Evolutionary conservation across 148 eudicot genomes (phyloP).

Genomic region (Camellia sinensis): DNA sequence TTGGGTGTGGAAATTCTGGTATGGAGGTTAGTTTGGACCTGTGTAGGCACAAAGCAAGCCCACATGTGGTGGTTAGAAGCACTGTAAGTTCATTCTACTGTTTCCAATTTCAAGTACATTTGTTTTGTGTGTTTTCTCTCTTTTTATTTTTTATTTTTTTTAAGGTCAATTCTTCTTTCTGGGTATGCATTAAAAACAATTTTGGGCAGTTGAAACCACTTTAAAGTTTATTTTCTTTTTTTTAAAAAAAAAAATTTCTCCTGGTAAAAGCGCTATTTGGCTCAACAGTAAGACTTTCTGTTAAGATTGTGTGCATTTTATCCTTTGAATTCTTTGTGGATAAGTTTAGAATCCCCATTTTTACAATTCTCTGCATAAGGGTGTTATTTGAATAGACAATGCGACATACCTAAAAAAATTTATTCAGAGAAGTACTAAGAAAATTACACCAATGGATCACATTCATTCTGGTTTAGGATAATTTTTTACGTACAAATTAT

Average conservation of each 20-base stretch:
- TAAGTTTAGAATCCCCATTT: neutral
- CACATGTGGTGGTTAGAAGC: slow-evolving; percentile 80
- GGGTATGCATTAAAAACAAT: neutral
- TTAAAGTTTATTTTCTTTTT: neutral
- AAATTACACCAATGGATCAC: too few relatives aligned
- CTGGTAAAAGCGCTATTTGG: too few relatives aligned
- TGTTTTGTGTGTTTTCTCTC: neutral
- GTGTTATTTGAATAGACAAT: neutral
- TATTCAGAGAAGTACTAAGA: too few relatives aligned
- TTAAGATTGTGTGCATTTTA: too few relatives aligned
- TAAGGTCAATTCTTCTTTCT: neutral
- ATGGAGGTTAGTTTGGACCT: slow-evolving; percentile 93
- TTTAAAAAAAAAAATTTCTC: neutral
- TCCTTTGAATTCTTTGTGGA: too few relatives aligned
- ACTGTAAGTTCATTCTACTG: slow-evolving; percentile 47
- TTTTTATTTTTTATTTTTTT: too few relatives aligned
- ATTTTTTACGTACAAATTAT: too few relatives aligned
- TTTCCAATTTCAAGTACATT: neutral
- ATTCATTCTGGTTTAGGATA: too few relatives aligned
- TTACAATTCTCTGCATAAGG: neutral
- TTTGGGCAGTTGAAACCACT: neutral
- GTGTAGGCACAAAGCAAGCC: slow-evolving; percentile 61
- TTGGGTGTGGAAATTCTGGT: slow-evolving; percentile 97
- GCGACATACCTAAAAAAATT: too few relatives aligned
- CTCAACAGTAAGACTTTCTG: too few relatives aligned